Evolutionary conservation across 306 rosid species (phyloP).

Genomic region (Canavalia ensiformis): DNA sequence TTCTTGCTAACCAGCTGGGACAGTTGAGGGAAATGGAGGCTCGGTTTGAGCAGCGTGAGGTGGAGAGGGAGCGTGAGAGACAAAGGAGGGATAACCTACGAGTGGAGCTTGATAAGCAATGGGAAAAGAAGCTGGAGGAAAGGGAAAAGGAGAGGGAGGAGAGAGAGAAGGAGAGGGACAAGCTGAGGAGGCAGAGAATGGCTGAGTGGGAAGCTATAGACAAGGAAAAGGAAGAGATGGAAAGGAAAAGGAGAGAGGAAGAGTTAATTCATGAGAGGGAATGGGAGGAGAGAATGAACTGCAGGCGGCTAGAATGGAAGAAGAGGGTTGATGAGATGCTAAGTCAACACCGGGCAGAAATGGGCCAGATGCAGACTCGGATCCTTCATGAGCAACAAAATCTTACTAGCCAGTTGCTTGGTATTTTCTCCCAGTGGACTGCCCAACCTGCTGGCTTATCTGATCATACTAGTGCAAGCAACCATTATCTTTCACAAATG

Average conservation of each 20-base stretch:
- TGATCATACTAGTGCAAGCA: constrained; percentile 89
- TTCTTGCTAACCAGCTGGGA: constrained; percentile 71
- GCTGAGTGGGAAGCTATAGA: constrained; percentile 82
- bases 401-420: constrained; percentile 81
- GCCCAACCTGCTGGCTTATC: constrained; percentile 84
- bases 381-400: constrained; percentile 92
- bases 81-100: constrained; percentile 69
- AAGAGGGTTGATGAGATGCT: constrained; percentile 83
- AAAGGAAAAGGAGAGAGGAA: constrained; percentile 85
- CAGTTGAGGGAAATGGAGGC: constrained; percentile 83
- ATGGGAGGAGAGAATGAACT: constrained; percentile 84
- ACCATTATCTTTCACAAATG: constrained; percentile 93
- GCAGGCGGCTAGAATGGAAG: constrained; percentile 85
- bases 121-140: constrained; percentile 77
- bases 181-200: constrained; percentile 71
- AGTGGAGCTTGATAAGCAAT: constrained; percentile 68
- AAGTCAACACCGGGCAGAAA: constrained; percentile 83
- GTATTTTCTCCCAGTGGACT: constrained; percentile 92
- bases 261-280: constrained; percentile 72
- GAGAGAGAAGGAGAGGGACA: constrained; percentile 69
- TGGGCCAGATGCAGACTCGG: constrained; percentile 88
- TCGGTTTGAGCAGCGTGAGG: constrained; percentile 79
- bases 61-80: constrained; percentile 83
- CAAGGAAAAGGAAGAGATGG: constrained; percentile 80
- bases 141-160: constrained; percentile 69